Evolutionary conservation across 2,329 filamentous ascomycete genomes (phyloP), one percentile per base, ranked within the genome.

Genomic region (Fusarium fracticaudum): DNA sequence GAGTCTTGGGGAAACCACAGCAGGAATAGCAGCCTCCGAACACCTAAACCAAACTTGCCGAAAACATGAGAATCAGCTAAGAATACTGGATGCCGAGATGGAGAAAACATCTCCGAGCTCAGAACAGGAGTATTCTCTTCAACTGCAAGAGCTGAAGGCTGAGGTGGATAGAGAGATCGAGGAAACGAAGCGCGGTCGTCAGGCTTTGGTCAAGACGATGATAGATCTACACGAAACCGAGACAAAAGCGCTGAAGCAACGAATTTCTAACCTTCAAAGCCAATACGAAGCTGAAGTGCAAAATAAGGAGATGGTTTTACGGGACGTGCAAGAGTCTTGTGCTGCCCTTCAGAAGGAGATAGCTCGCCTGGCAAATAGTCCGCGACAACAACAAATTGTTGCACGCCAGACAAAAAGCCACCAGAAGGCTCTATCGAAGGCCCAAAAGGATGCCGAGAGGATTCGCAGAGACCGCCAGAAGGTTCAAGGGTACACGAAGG

Each of bases 91-190:
- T 18, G n/a, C n/a, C 7, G 53, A 64, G 18, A 17, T 47, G 9
- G n/a, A 26, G 8, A n/a, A 4, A 22, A 6, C 18, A 5, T 14
- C 12, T 2, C 11, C 6, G 8, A 4, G 1, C 2, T 22, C 9
- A 10, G 29, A 60, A 5, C 9, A 18, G 1, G n/a, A 24, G 8
- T 60, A 60, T 47, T 24, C 29, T 11, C 26, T 48, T 12, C 60
- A 64, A 22, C 20, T 60, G 1, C 29, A 12, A 17, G 35, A 47
- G 7, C 26, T 64, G 6, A 33, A 48, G 10, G 29, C 26, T 24
- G 53, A 64, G 17, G 22, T n/a, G 18, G 33, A 41, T 4, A 47
- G 12, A 20, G 29, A 48, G 2, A 31, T 64, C 12, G 18, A 37
- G 6, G 13, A 41, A 14, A n/a, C 43, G 11, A 20, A 48, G n/a